Percentiles rank a stretch among this genome's conserved stretches.
phyloP scores from a whole-genome alignment of 225 moss, liverwort and hornwort genomes.

The Physcomitrium patens region DNA sequence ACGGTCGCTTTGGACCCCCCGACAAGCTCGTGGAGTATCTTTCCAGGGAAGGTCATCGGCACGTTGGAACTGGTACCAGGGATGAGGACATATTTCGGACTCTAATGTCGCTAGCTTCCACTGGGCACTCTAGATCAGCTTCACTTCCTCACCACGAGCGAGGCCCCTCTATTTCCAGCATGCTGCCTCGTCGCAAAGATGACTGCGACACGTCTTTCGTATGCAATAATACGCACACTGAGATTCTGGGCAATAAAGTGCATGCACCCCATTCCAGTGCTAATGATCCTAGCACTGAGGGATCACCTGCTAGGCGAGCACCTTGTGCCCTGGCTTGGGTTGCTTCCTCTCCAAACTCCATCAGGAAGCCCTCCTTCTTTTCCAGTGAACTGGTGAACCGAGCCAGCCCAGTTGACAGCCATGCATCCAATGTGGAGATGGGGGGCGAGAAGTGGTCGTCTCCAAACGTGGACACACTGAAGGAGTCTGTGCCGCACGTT shows the following conservation, averaged over 20 bases:
- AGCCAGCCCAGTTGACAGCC: conserved; percentile 36
- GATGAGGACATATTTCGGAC: conserved; percentile 53
- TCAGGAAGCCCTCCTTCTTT: conserved; percentile 63
- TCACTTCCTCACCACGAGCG: conserved; percentile 46
- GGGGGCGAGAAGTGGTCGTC: conserved; percentile 49
- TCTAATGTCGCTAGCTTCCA: conserved; percentile 47
- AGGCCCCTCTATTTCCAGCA: conserved; percentile 42
- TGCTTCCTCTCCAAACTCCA: conserved; percentile 55
- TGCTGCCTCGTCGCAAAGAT: conserved; percentile 47
- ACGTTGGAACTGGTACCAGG: conserved; percentile 40
- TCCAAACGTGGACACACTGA: conserved; percentile 39
- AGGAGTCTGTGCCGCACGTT: conserved; percentile 45
- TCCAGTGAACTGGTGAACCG: conserved; percentile 59
- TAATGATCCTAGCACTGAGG: conserved; percentile 45
- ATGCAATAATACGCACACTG: conserved; percentile 39
- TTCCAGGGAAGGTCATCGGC: conserved; percentile 40
- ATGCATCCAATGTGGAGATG: conserved; percentile 39
- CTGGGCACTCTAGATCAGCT: conserved; percentile 43
- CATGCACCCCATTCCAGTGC: conserved; percentile 42
- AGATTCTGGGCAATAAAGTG: conserved; percentile 35
- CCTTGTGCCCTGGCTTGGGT: conserved; percentile 61
- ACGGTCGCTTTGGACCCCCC: conserved; percentile 49
- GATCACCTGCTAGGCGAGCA: conserved; percentile 52
- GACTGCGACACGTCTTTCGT: conserved; percentile 40
- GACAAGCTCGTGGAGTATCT: conserved; percentile 51